Conservation (phyloP, 2,329 filamentous ascomycete species). For the Pyricularia sp. region DNA sequence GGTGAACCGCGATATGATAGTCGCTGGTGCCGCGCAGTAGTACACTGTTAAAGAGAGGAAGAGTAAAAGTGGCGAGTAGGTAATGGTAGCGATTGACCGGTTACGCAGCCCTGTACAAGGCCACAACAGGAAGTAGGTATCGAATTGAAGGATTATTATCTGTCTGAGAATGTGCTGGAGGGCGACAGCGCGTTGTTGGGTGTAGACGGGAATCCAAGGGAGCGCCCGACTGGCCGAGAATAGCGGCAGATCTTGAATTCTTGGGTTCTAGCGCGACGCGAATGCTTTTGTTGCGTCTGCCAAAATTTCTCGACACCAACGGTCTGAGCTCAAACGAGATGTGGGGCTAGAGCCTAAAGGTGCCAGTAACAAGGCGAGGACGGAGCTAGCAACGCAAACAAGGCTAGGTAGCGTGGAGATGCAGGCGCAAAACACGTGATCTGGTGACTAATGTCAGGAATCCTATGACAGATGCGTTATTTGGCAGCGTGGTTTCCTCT, state of each 20-base stretch:
- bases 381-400: background rate
- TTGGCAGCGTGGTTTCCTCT: background rate
- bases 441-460: background rate
- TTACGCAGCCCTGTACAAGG: background rate
- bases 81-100: background rate
- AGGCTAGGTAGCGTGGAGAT: background rate
- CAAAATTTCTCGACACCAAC: slow-evolving; percentile 1
- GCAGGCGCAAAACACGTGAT: background rate
- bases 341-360: background rate
- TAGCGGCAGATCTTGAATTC: background rate
- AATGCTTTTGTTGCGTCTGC: background rate
- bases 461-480: background rate
- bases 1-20: background rate
- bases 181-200: background rate
- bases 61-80: background rate
- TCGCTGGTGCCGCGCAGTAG: background rate
- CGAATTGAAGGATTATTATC: background rate
- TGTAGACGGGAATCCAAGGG: background rate
- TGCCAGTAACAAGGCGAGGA: background rate
- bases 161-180: background rate
- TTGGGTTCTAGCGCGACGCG: background rate
- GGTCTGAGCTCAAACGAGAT: background rate
- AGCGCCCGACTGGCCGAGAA: background rate
- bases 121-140: background rate
- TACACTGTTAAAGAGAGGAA: background rate